These are phyloP conservation scores for Fusarium virguliforme DNA, from an alignment of 2,329 filamentous ascomycete species.

Conservation along the genomic window DNA sequence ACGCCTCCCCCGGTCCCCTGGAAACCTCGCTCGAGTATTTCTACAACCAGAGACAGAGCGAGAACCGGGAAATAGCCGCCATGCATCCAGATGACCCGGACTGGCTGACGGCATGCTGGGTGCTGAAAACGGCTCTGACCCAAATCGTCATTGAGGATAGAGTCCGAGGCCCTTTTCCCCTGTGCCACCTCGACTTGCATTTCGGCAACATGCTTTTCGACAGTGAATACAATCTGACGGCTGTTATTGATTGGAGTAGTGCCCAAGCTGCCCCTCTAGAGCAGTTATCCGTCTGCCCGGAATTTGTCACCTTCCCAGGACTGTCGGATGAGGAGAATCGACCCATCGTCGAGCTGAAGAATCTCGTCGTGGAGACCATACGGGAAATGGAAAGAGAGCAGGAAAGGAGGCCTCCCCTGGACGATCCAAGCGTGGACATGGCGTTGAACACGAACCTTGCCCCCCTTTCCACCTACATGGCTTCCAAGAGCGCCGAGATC, in stretches of 20 bases:
- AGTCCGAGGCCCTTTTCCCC: slow-evolving; percentile 56
- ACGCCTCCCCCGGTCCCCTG: slow-evolving; percentile 34
- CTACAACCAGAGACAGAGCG: slow-evolving; percentile 46
- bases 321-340: too few species aligned
- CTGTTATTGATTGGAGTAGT: slow-evolving; percentile 56
- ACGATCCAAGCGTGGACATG: too few species aligned
- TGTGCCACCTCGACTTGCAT: slow-evolving; percentile 56
- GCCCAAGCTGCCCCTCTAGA: too few species aligned
- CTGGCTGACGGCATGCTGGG: slow-evolving; percentile 54
- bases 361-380: too few species aligned
- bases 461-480: too few species aligned
- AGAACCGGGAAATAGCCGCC: slow-evolving; percentile 45
- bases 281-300: too few species aligned
- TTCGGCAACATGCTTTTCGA: slow-evolving; percentile 61
- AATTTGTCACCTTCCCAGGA: too few species aligned
- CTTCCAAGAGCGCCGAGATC: too few species aligned
- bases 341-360: too few species aligned
- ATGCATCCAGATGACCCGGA: slow-evolving; percentile 48
- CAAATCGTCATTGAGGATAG: slow-evolving; percentile 52
- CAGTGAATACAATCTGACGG: slow-evolving; percentile 58
- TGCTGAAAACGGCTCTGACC: slow-evolving; percentile 51
- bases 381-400: too few species aligned
- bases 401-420: too few species aligned
- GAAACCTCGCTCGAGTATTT: slow-evolving; percentile 53
- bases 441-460: too few species aligned